Percentiles rank a stretch among this genome's conserved stretches.
Evolutionary conservation across 1,284 basidiomycete genomes (phyloP).

Genomic region (Cryptococcus neoformans): DNA sequence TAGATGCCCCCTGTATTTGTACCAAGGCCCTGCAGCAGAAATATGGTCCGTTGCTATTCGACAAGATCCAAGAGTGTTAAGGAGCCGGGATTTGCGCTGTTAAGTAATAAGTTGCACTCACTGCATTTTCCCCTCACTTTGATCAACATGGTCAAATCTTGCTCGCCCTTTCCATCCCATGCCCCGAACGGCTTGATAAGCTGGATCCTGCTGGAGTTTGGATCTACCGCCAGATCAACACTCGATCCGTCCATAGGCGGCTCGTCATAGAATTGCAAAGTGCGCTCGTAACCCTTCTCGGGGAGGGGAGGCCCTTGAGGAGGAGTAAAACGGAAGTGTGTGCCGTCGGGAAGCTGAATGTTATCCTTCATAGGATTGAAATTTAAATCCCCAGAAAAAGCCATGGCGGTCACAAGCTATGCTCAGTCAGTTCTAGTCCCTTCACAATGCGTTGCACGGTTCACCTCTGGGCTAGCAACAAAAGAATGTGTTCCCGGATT

Average conservation of each 20-base stretch:
- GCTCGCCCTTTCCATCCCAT: slow-evolving; percentile 65
- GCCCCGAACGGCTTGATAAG: slow-evolving; percentile 79
- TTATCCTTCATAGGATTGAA: slow-evolving; percentile 90
- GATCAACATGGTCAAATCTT: slow-evolving; percentile 77
- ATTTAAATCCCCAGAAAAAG: slow-evolving; percentile 89
- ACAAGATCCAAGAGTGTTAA: too few species aligned
- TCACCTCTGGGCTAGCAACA: slow-evolving; percentile 14
- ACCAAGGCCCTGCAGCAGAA: slow-evolving; percentile 92
- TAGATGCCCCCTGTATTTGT: slow-evolving; percentile 94
- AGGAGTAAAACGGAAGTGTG: slow-evolving; percentile 77
- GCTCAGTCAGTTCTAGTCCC: background rate
- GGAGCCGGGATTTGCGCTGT: slow-evolving; percentile 57
- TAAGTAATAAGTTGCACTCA: too few species aligned
- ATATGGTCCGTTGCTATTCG: slow-evolving; percentile 82
- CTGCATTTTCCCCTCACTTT: slow-evolving; percentile 66
- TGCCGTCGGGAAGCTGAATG: slow-evolving; percentile 68
- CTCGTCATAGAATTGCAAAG: slow-evolving; percentile 74
- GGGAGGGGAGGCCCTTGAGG: slow-evolving; percentile 81
- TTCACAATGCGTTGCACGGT: too few species aligned
- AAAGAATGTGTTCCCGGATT: slow-evolving; percentile 98
- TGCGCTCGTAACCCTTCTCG: slow-evolving; percentile 85
- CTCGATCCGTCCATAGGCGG: slow-evolving; percentile 72
- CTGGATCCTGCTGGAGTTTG: slow-evolving; percentile 83
- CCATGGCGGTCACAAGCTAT: slow-evolving; percentile 54
- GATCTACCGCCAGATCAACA: slow-evolving; percentile 72